These are phyloP conservation scores for Corynespora cassiicola DNA, from an alignment of 2,329 filamentous ascomycete genomes.

Conservation along the genomic window DNA sequence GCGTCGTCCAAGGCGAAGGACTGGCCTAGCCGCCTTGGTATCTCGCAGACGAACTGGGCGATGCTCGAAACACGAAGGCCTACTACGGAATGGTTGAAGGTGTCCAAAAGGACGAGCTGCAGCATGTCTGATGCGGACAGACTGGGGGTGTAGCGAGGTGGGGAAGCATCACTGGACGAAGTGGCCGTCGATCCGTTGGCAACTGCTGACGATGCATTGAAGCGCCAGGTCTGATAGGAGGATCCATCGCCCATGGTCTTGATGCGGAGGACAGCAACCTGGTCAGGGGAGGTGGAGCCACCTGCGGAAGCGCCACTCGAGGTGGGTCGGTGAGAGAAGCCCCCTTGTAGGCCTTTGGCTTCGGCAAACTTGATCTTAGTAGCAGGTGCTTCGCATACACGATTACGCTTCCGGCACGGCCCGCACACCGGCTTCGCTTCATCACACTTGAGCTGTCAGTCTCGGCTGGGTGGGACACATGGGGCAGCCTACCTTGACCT, in stretches of 20 bases:
- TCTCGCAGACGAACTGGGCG: slow-evolving; percentile 2
- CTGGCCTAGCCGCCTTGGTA: slow-evolving; percentile 5
- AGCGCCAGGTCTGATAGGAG: slow-evolving; percentile 9
- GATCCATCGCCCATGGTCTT: slow-evolving; percentile 2
- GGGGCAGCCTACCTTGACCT: slow-evolving; percentile 10
- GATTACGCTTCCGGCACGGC: slow-evolving; percentile 11
- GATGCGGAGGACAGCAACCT: slow-evolving; percentile 6
- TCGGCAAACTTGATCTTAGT: slow-evolving; percentile 12
- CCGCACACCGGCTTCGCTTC: slow-evolving; percentile 15
- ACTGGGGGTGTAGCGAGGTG: too few species aligned
- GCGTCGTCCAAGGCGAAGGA: slow-evolving; percentile 8
- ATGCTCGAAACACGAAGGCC: slow-evolving; percentile 3
- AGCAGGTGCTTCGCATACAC: slow-evolving; percentile 10
- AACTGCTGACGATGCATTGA: too few species aligned
- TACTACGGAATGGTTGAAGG: background rate
- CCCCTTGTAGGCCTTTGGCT: slow-evolving; percentile 1
- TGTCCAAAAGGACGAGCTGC: slow-evolving; percentile 7
- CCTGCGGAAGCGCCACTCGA: background rate
- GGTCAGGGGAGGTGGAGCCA: background rate
- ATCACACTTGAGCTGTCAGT: slow-evolving; percentile 10
- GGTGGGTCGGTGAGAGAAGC: too few species aligned
- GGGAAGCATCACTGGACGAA: too few species aligned
- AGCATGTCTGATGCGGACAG: too few species aligned
- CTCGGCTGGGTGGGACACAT: background rate
- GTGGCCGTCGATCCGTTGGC: too few species aligned